Percentiles rank a stretch among this genome's conserved stretches.
Evolutionary conservation across 257 asterid genomes (phyloP).

Genomic region (Jacaranda mimosifolia): DNA sequence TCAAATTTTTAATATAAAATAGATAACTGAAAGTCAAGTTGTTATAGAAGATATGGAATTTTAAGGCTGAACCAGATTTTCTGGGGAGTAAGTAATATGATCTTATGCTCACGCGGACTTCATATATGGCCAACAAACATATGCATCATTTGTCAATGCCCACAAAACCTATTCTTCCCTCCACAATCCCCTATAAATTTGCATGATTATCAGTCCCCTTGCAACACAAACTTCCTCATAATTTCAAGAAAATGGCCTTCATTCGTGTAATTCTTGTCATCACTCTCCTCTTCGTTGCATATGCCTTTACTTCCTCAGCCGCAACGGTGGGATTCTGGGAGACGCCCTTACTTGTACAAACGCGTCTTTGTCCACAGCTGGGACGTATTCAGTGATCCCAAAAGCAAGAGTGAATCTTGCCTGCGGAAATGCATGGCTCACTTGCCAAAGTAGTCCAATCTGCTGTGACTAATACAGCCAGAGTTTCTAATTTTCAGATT

Average conservation of each 20-base stretch:
- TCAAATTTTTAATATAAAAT: not conserved
- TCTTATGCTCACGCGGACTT: not conserved
- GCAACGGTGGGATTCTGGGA: not conserved
- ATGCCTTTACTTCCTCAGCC: not conserved
- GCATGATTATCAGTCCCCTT: not conserved
- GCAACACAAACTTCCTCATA: not conserved
- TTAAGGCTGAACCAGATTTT: not conserved
- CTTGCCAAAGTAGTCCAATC: not conserved
- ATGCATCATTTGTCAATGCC: not conserved
- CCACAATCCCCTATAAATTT: conserved; percentile 1
- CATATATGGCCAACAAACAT: conserved; percentile 7
- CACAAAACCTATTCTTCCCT: not conserved
- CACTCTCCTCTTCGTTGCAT: conserved; percentile 7
- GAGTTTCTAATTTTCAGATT: not conserved
- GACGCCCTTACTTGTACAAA: not conserved
- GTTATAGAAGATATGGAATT: not conserved
- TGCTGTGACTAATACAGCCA: not conserved
- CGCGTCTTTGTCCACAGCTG: not conserved
- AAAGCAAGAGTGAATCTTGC: not conserved
- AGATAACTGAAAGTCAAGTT: not conserved
- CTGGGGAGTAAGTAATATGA: not conserved
- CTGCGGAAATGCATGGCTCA: not conserved
- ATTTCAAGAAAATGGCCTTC: conserved; percentile 15
- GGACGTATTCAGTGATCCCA: not conserved
- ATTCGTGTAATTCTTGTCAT: not conserved